Evolutionary conservation across 495 filamentous ascomycete species (phyloP).

Genomic region (Penicillium atrosanguineum): DNA sequence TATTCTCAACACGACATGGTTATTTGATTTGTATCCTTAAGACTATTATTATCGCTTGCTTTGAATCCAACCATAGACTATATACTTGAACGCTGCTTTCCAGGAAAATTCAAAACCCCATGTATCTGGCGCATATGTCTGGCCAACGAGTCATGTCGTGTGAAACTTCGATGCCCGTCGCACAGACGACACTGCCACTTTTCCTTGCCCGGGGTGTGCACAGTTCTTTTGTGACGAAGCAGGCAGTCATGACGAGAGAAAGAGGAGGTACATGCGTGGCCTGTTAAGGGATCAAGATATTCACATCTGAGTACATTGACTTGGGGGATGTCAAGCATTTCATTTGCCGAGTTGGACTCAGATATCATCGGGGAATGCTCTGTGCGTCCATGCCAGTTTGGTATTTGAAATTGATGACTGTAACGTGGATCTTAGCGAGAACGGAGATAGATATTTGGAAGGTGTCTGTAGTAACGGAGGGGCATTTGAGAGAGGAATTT

Average conservation of each 20-base stretch:
- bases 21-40: not conserved
- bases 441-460: not conserved
- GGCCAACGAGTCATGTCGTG: not conserved
- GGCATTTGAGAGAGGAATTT: not conserved
- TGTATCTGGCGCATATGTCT: not conserved
- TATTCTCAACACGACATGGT: not conserved
- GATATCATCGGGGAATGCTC: not conserved
- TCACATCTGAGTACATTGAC: not conserved
- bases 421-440: not conserved
- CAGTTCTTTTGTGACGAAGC: not conserved
- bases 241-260: not conserved
- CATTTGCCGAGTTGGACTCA: not conserved
- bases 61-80: not conserved
- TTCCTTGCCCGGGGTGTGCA: not conserved
- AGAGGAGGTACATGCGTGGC: not conserved
- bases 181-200: not conserved
- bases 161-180: not conserved
- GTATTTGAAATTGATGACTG: not conserved
- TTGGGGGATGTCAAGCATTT: not conserved
- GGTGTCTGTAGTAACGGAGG: not conserved
- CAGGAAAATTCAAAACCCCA: not conserved
- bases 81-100: not conserved
- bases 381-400: not conserved
- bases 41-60: not conserved
- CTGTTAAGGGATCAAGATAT: not conserved